Base-by-base conservation (phyloP, 2,329 filamentous ascomycete species). In the Penicillium sp. region DNA sequence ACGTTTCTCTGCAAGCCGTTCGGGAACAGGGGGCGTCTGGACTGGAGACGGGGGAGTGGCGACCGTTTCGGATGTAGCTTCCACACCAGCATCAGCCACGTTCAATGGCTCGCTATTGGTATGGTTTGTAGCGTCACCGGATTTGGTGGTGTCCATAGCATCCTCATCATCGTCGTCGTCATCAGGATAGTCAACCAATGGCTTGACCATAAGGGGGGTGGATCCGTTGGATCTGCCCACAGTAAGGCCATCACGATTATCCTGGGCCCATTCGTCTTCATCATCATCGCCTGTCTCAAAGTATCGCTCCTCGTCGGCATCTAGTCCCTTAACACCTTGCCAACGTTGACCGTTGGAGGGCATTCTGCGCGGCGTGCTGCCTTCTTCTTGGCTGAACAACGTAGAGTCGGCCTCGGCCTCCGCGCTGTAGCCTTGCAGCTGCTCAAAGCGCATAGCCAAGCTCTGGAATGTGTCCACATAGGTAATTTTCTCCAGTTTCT, bases 261-360 rank as follows among this genome's bases (percentile, higher is more conserved):
- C 68, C 51, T 72, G 71, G 42, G 66, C 62, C 70, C 70, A 71
- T 64, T 73, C 24, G 26, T 53, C 77, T 58, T 87, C 90, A 6
- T 96, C 92, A 55, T 92, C 89, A 64, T 97, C 92, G 1, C 90
- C 91, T 0, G 84, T 86, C 66, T 96, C 93, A 83, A 95, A 97
- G 73, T 97, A 99, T 39, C 93, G 91, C 66, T 97, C 93, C 71
- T 97, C 91, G 10, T 88, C 86, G 5, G 87, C 82, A 69, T 97
- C 93, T 68, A 92, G 83, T 49, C 96, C 92, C 67, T 91, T 91
- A 70, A 95, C 83, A 40, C 84, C 87, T 61, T 86, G 84, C 72
- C 89, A 88, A 57, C 85, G 75, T 54, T 77, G 81, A n/a, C 81
- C 80, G 55, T 85, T 86, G 51, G 83, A 71, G 33, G 79, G 77